A percentile compares a stretch with the other conserved stretches of the same genome.
phyloP scores from a whole-genome alignment of 1,284 basidiomycete species.

The Leccinum subrobustum region DNA sequence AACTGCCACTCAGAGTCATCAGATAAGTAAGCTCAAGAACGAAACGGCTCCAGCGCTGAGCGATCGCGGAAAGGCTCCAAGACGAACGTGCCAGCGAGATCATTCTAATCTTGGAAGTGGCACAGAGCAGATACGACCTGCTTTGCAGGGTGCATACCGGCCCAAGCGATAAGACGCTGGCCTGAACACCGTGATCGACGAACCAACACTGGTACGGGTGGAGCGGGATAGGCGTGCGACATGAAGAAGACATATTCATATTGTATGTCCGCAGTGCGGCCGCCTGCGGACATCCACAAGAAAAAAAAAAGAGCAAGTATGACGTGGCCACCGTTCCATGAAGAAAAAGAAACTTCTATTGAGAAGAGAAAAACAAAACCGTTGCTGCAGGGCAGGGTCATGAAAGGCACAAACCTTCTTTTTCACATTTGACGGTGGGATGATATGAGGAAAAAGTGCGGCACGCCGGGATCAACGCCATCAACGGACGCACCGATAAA shows the following conservation, averaged over 20 bases:
- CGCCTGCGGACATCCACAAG: conserved; percentile 11
- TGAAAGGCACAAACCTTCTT: conserved; percentile 25
- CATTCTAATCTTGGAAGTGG: conserved; percentile 11
- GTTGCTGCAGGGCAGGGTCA: neutral
- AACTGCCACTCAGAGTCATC: conserved; percentile 3
- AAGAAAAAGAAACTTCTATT: conserved; percentile 19
- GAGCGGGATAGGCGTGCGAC: conserved; percentile 1
- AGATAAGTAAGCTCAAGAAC: conserved; percentile 5
- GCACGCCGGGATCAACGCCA: conserved; percentile 31
- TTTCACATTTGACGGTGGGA: conserved; percentile 24
- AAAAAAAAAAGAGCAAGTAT: conserved; percentile 9
- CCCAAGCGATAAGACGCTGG: neutral
- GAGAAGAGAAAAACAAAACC: conserved; percentile 9
- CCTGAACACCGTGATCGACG: neutral
- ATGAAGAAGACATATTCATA: conserved; percentile 5
- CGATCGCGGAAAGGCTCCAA: conserved; percentile 9
- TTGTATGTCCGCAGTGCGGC: conserved; percentile 30
- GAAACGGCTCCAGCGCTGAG: conserved; percentile 6
- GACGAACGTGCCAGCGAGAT: neutral
- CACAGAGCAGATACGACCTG: conserved; percentile 2
- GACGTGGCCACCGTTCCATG: conserved; percentile 24
- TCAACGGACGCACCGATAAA: conserved; percentile 26
- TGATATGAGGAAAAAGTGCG: conserved; percentile 10
- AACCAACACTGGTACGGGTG: neutral
- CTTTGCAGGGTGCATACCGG: conserved; percentile 1